Conservation (phyloP, 768 basidiomycete genomes). For the Lactarius indigo region DNA sequence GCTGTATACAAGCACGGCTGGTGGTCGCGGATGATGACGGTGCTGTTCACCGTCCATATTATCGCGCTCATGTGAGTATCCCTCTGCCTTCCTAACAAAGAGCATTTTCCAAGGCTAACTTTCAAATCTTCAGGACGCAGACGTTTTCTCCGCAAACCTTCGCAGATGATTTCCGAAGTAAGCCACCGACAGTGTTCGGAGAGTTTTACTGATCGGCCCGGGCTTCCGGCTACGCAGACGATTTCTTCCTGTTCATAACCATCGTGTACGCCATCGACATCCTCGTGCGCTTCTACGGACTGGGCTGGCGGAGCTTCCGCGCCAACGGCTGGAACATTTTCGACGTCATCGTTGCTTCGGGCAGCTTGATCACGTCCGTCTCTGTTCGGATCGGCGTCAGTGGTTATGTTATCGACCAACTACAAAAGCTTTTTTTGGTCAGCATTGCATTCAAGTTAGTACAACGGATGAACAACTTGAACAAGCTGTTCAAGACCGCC, state of each 20-base stretch:
- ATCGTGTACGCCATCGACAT: constrained; percentile 76
- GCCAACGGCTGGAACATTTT: constrained; percentile 94
- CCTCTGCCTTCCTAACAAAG: background rate
- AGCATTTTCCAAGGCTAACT: background rate
- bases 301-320: constrained; percentile 82
- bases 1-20: constrained; percentile 90
- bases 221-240: constrained; percentile 48
- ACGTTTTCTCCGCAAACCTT: constrained; percentile 54
- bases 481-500: constrained; percentile 95
- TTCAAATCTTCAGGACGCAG: constrained; percentile 61
- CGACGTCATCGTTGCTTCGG: constrained; percentile 74
- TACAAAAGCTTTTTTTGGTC: constrained; percentile 90
- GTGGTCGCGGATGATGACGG: constrained; percentile 82
- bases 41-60: constrained; percentile 78
- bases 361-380: constrained; percentile 81
- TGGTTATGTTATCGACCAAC: constrained; percentile 55
- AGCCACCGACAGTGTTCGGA: constrained; percentile 26
- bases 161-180: constrained; percentile 59
- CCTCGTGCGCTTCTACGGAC: constrained; percentile 69
- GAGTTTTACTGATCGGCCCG: constrained; percentile 4
- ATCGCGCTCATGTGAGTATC: constrained; percentile 69
- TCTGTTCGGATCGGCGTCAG: constrained; percentile 54
- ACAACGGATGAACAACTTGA: constrained; percentile 80
- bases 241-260: constrained; percentile 72
- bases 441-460: constrained; percentile 93